phyloP scores from a whole-genome alignment of 2,329 filamentous ascomycete genomes.

The Ilyonectria mors-panacis region DNA sequence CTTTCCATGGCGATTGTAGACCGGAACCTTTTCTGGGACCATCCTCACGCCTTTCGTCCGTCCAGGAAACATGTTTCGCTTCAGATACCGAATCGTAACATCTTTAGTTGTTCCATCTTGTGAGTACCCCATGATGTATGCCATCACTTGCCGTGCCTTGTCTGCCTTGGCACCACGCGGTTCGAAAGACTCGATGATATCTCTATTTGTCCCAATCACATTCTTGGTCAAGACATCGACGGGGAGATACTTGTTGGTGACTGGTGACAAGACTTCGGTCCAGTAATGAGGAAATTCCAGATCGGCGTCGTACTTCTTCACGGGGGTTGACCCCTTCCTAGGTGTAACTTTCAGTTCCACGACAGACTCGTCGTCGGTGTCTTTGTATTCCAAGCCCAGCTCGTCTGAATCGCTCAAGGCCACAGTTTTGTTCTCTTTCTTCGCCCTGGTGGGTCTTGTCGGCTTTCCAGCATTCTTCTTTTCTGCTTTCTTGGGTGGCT shows the following conservation, averaged over 20 bases:
- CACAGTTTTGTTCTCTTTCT: conserved; percentile 18
- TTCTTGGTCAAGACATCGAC: conserved; percentile 83
- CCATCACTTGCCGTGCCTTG: conserved; percentile 88
- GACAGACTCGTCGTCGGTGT: conserved; percentile 73
- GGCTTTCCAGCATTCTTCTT: conserved; percentile 38
- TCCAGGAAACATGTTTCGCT: conserved; percentile 84
- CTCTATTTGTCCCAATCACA: conserved; percentile 78
- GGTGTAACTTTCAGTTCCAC: conserved; percentile 66
- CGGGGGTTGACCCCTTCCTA: conserved; percentile 54
- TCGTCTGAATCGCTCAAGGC: conserved; percentile 62
- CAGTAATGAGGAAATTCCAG: conserved; percentile 91
- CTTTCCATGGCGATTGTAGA: conserved; percentile 84
- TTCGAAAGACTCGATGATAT: conserved; percentile 82
- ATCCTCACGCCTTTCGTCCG: conserved; percentile 90
- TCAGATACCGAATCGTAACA: conserved; percentile 92
- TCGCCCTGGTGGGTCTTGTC: conserved; percentile 28
- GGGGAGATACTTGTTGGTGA: conserved; percentile 83
- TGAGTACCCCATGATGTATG: conserved; percentile 88
- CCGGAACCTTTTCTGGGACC: conserved; percentile 82
- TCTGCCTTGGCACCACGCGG: conserved; percentile 88
- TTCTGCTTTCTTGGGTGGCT: conserved; percentile 25
- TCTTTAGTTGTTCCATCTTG: conserved; percentile 93
- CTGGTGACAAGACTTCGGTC: conserved; percentile 89
- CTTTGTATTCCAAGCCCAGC: conserved; percentile 55
- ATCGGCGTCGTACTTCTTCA: conserved; percentile 78